Conservation (phyloP, 1,284 basidiomycete species). For the Exsudoporus floridanus region DNA sequence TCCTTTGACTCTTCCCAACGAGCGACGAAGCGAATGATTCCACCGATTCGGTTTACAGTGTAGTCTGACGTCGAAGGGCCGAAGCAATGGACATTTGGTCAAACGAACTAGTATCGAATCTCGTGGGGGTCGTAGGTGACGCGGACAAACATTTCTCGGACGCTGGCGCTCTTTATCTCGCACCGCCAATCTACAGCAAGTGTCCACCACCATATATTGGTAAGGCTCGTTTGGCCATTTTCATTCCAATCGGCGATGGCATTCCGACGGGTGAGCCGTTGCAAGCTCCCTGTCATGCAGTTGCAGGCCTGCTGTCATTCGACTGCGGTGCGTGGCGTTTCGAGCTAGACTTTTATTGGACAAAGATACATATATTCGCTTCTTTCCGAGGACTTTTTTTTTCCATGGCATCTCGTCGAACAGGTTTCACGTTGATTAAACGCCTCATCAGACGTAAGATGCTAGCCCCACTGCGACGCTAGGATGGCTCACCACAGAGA, state of each 20-base stretch:
- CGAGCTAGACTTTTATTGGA: neutral
- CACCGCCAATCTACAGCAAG: neutral
- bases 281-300: neutral
- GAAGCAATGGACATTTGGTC: neutral
- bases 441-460: constrained; percentile 13
- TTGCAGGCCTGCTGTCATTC: constrained; percentile 5
- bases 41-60: neutral
- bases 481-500: neutral
- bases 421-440: neutral
- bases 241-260: neutral
- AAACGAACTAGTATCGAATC: too few species aligned
- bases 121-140: constrained; percentile 4
- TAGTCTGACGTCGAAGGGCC: neutral
- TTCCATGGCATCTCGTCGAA: neutral
- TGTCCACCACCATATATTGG: neutral
- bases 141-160: neutral
- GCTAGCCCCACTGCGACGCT: neutral
- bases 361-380: neutral
- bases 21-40: neutral
- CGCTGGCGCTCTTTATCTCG: neutral
- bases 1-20: neutral
- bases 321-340: constrained; percentile 3
- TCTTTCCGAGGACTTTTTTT: neutral
- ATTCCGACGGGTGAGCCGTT: constrained; percentile 1
- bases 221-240: neutral